Base-by-base conservation (phyloP, 805 yeast species). In the Lipomyces spencermartinsiae region DNA sequence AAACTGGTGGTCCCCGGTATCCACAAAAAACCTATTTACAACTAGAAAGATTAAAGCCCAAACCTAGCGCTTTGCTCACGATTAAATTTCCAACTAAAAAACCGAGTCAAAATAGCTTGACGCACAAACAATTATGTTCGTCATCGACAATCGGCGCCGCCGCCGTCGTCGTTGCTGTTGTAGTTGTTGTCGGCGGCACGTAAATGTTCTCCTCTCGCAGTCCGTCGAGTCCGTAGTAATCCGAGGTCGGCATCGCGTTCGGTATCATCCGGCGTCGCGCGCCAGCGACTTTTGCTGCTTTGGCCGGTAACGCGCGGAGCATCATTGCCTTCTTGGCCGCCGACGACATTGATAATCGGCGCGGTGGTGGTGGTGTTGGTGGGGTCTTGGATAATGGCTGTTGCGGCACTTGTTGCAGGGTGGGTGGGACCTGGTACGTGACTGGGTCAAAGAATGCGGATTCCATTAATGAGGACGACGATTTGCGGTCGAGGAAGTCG, bases 241-340 rank as follows among this genome's bases (percentile, higher is more conserved):
- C 49, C 22, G 49, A 43, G 22, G 49, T 43, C 49, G 49, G 49
- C 49, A n/a, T 43, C 49, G 22, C 7, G 22, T 43, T 43, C 22
- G 49, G 49, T 43, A 43, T 43, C 1, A 43, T n/a, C 49, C 22
- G 16, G 22, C 49, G 49, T n/a, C 25, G 16, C n/a, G 49, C 1
- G 49, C 49, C 16, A 3, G 49, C 49, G 4, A 8, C 49, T 19
- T 43, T 43, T 14, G 49, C 22, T 8, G 49, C 49, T 43, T 43
- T 43, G 49, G 49, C 16, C 22, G 49, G 49, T n/a, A 43, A 43
- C 19, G n/a, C 49, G 49, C 49, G 49, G n/a, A 19, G n/a, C 49
- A 43, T 43, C 49, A 43, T 43, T n/a, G 49, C 49, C 49, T 43
- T 43, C 8, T 43, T 43, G 12, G 49, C 49, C 1, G 49, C 49